Base-by-base conservation (phyloP, 495 filamentous ascomycete genomes). In the Choiromyces venosus region DNA sequence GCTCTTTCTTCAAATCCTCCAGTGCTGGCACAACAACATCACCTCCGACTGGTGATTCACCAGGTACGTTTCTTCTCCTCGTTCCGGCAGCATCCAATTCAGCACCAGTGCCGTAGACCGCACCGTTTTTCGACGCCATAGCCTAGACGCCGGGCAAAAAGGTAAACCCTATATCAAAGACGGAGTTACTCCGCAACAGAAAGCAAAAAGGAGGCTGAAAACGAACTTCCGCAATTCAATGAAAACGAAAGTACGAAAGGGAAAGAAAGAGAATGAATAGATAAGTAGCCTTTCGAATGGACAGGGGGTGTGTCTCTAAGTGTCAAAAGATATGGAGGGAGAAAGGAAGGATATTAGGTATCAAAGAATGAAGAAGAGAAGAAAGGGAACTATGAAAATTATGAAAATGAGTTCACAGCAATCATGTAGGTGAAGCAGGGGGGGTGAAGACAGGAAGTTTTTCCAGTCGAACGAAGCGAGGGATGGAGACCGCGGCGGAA, bases 1-100 rank as follows among this genome's bases (percentile, higher is more conserved):
- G 67, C 40, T 78, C 69, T 66, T 79, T 80, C 67, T 80, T 80
- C 52, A 35, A 75, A 56, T 80, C 78, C 38, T 80, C 79, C 40
- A 36, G 10, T 56, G 71, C 69, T 12, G 69, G 66, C 52, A 76
- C 65, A 33, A 77, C 52, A 69, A 72, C 52, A 37, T 65, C 61
- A 33, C 67, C 74, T 36, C 65, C 56, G 38, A 71, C 75, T 56
- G 56, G 68, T 44, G 66, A 37, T 66, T 69, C 74, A n/a, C 69
- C 69, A 37, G 75, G 65, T 69, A 77, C 66, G 61, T 42, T 69
- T 77, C 75, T 77, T 65, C 75, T 77, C 65, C 75, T 77, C 21
- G 69, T 65, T 12, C 69, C 66, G 61, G 66, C 74, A 56, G 68
- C 74, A 21, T 72, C 75, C 36, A 77, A 56, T 44, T 76, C 73